These are phyloP conservation scores for Furcasterigmium sp. DNA, from an alignment of 2,329 filamentous ascomycete species.

Conservation along the genomic window DNA sequence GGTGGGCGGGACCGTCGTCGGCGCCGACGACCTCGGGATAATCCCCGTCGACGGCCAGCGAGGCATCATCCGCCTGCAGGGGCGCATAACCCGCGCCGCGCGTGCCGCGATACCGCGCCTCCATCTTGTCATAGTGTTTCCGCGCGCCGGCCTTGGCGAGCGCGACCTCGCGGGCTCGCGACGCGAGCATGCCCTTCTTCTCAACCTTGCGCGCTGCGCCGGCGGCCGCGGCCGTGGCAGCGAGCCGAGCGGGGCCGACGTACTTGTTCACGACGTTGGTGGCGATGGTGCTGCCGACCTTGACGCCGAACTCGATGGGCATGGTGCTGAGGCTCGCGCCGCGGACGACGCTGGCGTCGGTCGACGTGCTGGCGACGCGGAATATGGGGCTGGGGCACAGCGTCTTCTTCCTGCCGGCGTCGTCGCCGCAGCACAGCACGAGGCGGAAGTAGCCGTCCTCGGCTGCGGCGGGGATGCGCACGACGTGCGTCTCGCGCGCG, in stretches of 20 bases:
- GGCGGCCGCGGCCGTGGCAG: conserved; percentile 18
- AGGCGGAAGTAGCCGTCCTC: conserved; percentile 66
- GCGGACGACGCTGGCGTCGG: conserved; percentile 54
- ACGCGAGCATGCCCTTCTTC: conserved; percentile 21
- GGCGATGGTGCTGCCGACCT: conserved; percentile 46
- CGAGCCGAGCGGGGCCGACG: conserved; percentile 21
- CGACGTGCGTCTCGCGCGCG: conserved; percentile 57
- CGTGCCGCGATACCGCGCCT: conserved; percentile 27
- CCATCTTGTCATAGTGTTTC: conserved; percentile 23
- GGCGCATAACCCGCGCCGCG: conserved; percentile 28
- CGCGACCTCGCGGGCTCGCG: conserved; percentile 1
- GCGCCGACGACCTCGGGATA: conserved; percentile 33
- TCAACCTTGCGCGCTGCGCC: conserved; percentile 14
- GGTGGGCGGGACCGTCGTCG: conserved; percentile 45
- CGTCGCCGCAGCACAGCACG: conserved; percentile 49
- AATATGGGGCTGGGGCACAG: conserved; percentile 65
- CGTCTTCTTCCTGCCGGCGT: conserved; percentile 42
- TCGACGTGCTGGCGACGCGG: conserved; percentile 60
- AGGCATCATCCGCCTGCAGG: conserved; percentile 20
- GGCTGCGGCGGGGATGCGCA: conserved; percentile 58
- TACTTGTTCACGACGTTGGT: conserved; percentile 38
- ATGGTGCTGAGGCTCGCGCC: conserved; percentile 61
- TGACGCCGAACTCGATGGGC: conserved; percentile 60
- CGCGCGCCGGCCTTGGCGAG: conserved; percentile 20
- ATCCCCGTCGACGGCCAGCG: conserved; percentile 12